These are phyloP conservation scores for Rhinocladiella similis DNA, from an alignment of 2,329 filamentous ascomycete genomes.

Conservation along the genomic window DNA sequence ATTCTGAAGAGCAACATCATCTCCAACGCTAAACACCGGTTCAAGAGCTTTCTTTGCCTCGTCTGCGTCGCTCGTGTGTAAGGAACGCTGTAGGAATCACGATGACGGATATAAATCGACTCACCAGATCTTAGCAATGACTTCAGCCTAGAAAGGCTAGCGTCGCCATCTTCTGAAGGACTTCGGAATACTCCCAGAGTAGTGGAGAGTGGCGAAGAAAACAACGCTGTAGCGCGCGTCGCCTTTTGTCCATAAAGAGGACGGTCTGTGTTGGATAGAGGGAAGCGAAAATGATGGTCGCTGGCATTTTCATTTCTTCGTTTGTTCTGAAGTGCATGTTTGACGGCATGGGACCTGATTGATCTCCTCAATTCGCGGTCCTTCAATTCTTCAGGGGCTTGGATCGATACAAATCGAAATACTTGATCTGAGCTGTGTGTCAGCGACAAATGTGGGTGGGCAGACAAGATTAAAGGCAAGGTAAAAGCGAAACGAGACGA, in stretches of 20 bases:
- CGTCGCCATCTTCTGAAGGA: not conserved
- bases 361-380: not conserved
- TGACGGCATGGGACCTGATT: not conserved
- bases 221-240: not conserved
- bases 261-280: too few relatives aligned
- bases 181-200: too few relatives aligned
- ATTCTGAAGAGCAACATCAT: slow-evolving; percentile 41
- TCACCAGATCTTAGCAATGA: not conserved
- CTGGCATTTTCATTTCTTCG: slow-evolving; percentile 32
- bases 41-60: slow-evolving; percentile 31
- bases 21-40: slow-evolving; percentile 40
- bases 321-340: slow-evolving; percentile 14
- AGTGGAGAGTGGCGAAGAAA: too few relatives aligned
- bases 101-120: too few relatives aligned
- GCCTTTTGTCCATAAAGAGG: not conserved
- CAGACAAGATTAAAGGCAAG: too few relatives aligned
- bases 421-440: not conserved
- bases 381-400: not conserved
- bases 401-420: slow-evolving; percentile 3
- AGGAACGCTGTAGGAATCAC: not conserved
- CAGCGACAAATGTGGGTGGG: not conserved
- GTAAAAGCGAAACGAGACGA: too few relatives aligned
- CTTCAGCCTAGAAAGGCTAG: not conserved
- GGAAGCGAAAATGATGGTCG: slow-evolving; percentile 26
- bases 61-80: not conserved